Evolutionary conservation across 352 stramenopile genomes (phyloP).

Genomic region (Pythium dissimile): DNA sequence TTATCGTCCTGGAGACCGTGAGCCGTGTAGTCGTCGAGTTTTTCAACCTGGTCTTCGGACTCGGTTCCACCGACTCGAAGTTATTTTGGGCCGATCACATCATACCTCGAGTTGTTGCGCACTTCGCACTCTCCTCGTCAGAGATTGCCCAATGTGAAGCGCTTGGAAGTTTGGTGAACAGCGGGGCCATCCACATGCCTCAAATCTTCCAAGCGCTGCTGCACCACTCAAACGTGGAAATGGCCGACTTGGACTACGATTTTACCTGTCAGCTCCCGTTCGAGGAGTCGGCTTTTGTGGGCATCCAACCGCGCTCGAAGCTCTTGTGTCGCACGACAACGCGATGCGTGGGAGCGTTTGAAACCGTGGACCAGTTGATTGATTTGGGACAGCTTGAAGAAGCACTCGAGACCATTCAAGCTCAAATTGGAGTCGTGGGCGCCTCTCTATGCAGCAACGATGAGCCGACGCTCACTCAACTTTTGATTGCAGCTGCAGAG

Average conservation of each 20-base stretch:
- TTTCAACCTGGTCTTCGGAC: conserved; percentile 54
- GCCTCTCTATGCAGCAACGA: neutral
- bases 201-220: conserved; percentile 52
- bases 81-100: conserved; percentile 51
- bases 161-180: too few species aligned
- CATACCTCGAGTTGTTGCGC: conserved; percentile 34
- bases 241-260: conserved; percentile 19
- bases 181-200: conserved; percentile 47
- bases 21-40: conserved; percentile 35
- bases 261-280: conserved; percentile 8
- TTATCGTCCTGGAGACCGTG: neutral
- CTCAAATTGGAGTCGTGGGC: neutral
- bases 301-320: neutral
- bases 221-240: conserved; percentile 27
- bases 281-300: neutral
- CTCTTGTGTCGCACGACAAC: conserved; percentile 2
- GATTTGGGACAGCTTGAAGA: neutral
- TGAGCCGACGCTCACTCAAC: neutral
- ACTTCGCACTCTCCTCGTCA: conserved; percentile 42
- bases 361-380: neutral
- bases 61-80: conserved; percentile 25
- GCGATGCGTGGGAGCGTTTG: neutral
- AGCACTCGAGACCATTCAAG: neutral
- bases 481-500: neutral
- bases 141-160: neutral